These are phyloP conservation scores for Flaveria ramosissima DNA, from an alignment of 129 eudicot genomes.

Conservation along the genomic window DNA sequence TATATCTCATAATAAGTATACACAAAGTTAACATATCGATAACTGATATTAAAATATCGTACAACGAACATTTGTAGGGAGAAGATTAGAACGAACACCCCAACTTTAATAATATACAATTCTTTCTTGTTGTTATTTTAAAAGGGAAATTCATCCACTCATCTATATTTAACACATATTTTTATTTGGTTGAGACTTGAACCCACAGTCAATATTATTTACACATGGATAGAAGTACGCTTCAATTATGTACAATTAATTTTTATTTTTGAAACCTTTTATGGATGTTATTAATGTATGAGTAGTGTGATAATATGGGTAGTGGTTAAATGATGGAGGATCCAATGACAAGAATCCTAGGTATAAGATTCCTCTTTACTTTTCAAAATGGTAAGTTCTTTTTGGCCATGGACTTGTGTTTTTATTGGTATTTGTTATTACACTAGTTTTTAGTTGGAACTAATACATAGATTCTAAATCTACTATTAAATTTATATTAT, in stretches of 20 bases:
- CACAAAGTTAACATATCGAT: background rate
- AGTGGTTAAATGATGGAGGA: constrained; percentile 18
- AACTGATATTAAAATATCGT: too few species aligned
- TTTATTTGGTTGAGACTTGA: too few species aligned
- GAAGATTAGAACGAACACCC: too few species aligned
- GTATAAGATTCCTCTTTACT: constrained; percentile 22
- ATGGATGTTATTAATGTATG: background rate
- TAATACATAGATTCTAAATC: too few species aligned
- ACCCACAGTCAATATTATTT: background rate
- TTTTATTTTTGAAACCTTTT: background rate
- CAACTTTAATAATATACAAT: too few species aligned
- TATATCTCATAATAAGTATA: background rate
- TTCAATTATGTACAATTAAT: background rate
- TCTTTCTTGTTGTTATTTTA: too few species aligned
- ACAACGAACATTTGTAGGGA: too few species aligned
- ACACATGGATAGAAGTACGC: too few species aligned
- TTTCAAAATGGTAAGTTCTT: constrained; percentile 3
- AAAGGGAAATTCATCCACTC: too few species aligned
- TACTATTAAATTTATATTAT: too few species aligned
- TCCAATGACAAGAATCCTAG: constrained; percentile 33
- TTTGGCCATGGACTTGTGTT: background rate
- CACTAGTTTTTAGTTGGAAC: too few species aligned
- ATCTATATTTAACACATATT: too few species aligned
- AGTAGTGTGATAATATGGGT: background rate
- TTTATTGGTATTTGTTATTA: background rate